A percentile compares a stretch with the other conserved stretches of the same genome.
Evolutionary conservation across 345 rosid species (phyloP).

Genomic region (Linum tenue): DNA sequence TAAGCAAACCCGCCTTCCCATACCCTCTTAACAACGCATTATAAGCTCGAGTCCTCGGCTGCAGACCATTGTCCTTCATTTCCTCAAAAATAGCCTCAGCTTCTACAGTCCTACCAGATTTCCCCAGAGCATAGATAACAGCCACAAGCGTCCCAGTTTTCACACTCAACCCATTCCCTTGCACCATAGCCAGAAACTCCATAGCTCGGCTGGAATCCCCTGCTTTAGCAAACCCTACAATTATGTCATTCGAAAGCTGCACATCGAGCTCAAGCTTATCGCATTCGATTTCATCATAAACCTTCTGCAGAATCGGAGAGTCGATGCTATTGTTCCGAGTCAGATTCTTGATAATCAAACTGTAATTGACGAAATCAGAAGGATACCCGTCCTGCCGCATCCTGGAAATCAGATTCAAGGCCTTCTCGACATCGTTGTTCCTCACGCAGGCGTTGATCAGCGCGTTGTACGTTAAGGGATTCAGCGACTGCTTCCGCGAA

Average conservation of each 20-base stretch:
- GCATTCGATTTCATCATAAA: slow-evolving; percentile 52
- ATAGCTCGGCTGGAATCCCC: slow-evolving; percentile 64
- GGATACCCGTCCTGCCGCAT: slow-evolving; percentile 86
- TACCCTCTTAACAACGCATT: slow-evolving; percentile 84
- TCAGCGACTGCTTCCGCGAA: slow-evolving; percentile 59
- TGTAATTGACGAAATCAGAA: slow-evolving; percentile 79
- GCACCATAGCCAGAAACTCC: slow-evolving; percentile 59
- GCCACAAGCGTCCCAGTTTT: slow-evolving; percentile 58
- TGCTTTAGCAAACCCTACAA: slow-evolving; percentile 75
- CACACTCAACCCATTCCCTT: slow-evolving; percentile 56
- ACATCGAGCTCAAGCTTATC: slow-evolving; percentile 74
- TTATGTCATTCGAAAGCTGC: slow-evolving; percentile 70
- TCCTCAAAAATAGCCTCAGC: slow-evolving; percentile 97
- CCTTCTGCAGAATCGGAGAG: slow-evolving; percentile 50
- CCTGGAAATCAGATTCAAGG: slow-evolving; percentile 68
- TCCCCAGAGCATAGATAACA: slow-evolving; percentile 52
- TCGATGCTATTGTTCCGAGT: slow-evolving; percentile 58
- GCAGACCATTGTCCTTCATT: slow-evolving; percentile 63
- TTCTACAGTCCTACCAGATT: slow-evolving; percentile 53
- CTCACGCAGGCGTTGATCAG: slow-evolving; percentile 81
- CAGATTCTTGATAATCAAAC: slow-evolving; percentile 67
- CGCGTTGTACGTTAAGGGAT: slow-evolving; percentile 91
- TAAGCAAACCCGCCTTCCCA: slow-evolving; percentile 62
- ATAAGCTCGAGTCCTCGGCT: slow-evolving; percentile 68
- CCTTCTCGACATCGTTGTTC: slow-evolving; percentile 73